Base-by-base conservation (phyloP, 306 rosid species). In the Sicyos edulis region DNA sequence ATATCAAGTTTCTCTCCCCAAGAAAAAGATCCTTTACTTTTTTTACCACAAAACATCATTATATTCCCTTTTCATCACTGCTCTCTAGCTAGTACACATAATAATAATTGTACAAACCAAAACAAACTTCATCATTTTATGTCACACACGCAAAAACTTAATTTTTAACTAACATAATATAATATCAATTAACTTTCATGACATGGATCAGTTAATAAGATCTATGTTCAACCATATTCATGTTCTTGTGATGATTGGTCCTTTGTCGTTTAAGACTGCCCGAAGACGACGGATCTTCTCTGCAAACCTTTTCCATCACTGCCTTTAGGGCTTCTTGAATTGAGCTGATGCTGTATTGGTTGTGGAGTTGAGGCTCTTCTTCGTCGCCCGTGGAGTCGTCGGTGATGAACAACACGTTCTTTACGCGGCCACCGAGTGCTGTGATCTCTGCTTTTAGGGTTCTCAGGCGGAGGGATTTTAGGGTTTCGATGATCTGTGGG, bases 221-320 rank as follows among this genome's bases (percentile, higher is more conserved):
- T 80, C 86, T 83, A 76, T 82, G 72, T 78, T 86, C 44, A 70
- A 72, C 83, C 80, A 87, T 79, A 86, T 83, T 91, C 62, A 83
- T 73, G 71, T 83, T 78, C 59, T 79, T 76, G 76, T 57, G 34
- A 57, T 57, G 21, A 4, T 76, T 84, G 10, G 89, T 89, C 86
- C 96, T 89, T 86, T 89, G 97, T 29, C 97, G 88, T 84, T 92
- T 92, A 59, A 81, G 86, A 78, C 68, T 89, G 74, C 92, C 97
- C 14, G 91, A 77, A 67, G 87, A 78, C 17, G 91, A 79, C 8
- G 78, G 85, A 8, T 83, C 73, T 16, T 84, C 90, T 0, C 81
- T 85, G 24, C 78, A 75, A 17, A 80, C 82, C 81, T 89, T 92
- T 76, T 87, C 97, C 91, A 92, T 92, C 66, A 92, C 95, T 0